Base-by-base conservation (phyloP, 2,329 filamentous ascomycete genomes). In the Xylaria sp. region DNA sequence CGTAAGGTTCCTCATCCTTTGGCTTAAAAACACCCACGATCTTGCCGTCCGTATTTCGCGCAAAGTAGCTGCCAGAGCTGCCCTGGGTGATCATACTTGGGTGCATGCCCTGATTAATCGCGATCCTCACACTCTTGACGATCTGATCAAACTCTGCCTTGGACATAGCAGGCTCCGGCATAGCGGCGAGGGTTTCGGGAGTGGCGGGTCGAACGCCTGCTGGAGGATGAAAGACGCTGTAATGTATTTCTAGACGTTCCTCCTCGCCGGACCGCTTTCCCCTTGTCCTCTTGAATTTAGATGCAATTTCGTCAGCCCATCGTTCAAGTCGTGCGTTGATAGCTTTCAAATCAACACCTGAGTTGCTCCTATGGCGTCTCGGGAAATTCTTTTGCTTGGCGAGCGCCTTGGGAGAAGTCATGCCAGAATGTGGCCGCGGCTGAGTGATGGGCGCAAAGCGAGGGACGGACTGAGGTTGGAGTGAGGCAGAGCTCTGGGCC, bases 11-110 rank as follows among this genome's bases (percentile, higher is more conserved):
- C 82, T 99, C 96, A 75, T 99, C 96, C 82, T 99, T 99, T 50
- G 96, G 96, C 80, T 99, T 99, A 83, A 99, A 99, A 4, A 99
- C 96, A 42, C 94, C 96, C 3, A 99, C 93, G 17, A 98, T 93
- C 82, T 97, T 98, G 60, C 96, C 96, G 65, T 95, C 91, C 0
- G 88, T 88, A 75, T 97, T 97, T 67, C 94, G 88, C 30, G 96
- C 96, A 85, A 99, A 99, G 82, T 99, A 99, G 80, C 94, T 98
- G 57, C 96, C 96, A 2, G 96, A 98, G 81, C 95, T 98, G 47
- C 96, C 96, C 79, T 99, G 96, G 0, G 94, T 91, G 73, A 99
- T 99, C 89, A 99, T 92, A 75, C 93, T 94, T 4, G 96, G 96
- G 78, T 99, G 96, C 58, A 95, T 88, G 48, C 93, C 94, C 78